Evolutionary conservation across 768 basidiomycete genomes (phyloP).

Genomic region (Leucocoprinus leucothites): DNA sequence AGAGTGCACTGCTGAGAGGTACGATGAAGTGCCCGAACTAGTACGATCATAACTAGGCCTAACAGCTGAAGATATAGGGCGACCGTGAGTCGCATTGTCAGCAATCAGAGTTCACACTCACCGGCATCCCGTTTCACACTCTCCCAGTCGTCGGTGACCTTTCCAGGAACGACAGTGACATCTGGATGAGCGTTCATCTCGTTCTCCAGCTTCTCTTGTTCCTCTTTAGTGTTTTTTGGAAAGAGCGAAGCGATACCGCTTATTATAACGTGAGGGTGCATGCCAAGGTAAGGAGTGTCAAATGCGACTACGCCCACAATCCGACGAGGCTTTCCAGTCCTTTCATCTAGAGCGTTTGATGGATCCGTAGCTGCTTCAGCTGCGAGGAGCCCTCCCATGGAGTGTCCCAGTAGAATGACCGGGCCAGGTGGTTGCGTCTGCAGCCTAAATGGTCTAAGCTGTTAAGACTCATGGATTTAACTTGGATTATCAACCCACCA

Average conservation of each 20-base stretch:
- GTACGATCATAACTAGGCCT: constrained; percentile 1
- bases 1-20: constrained; percentile 5
- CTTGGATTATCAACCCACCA: constrained; percentile 33
- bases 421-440: constrained; percentile 51
- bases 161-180: constrained; percentile 40
- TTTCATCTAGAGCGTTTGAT: constrained; percentile 30
- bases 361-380: constrained; percentile 50
- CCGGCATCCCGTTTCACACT: constrained; percentile 32
- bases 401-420: constrained; percentile 54
- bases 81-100: not conserved
- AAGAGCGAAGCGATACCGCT: constrained; percentile 54
- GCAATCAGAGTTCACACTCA: constrained; percentile 13
- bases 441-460: constrained; percentile 34
- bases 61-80: not conserved
- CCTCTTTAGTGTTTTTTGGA: constrained; percentile 30
- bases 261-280: constrained; percentile 61
- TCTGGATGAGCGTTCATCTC: constrained; percentile 42
- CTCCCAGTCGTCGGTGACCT: constrained; percentile 50
- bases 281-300: constrained; percentile 57
- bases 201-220: constrained; percentile 28
- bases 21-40: constrained; percentile 14
- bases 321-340: constrained; percentile 32
- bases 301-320: constrained; percentile 56
- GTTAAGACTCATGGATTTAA: not conserved
- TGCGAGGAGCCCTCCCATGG: constrained; percentile 60